phyloP scores from a whole-genome alignment of 139 green algal species.

The Volvox reticuliferus region DNA sequence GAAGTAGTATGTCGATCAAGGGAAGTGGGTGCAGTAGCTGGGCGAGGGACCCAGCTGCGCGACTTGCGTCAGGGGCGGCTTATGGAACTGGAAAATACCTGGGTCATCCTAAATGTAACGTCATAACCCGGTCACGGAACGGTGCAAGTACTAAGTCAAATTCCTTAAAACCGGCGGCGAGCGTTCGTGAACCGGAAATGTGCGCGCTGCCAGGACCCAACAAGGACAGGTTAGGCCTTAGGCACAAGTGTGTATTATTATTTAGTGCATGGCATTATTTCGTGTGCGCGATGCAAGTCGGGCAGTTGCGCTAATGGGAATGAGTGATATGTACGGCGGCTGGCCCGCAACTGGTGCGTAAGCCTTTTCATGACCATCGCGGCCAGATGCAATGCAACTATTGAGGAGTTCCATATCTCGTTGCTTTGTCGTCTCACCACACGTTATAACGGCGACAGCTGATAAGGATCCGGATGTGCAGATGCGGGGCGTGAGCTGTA shows the following conservation, averaged over 20 bases:
- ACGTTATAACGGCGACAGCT: no score
- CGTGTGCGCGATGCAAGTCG: not conserved
- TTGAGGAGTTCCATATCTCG: no score
- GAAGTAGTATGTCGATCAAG: not conserved
- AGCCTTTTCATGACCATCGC: not conserved
- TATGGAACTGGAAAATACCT: not conserved
- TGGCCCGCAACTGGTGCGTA: not conserved
- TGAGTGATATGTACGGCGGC: not conserved
- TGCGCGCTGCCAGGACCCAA: conserved; percentile 11
- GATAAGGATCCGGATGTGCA: no score
- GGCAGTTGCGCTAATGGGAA: not conserved
- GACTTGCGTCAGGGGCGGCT: not conserved
- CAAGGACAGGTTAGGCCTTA: not conserved
- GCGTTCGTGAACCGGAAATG: conserved; percentile 1
- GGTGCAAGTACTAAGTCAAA: not conserved
- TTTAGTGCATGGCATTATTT: not conserved
- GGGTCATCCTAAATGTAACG: not conserved
- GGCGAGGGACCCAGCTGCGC: not conserved
- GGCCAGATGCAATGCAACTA: no score
- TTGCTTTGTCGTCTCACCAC: no score
- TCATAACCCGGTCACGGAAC: no score
- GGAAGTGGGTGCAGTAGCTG: conserved; percentile 24
- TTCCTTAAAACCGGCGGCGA: conserved; percentile 10
- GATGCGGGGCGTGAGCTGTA: no score
- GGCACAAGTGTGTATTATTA: not conserved